Base-by-base conservation (phyloP, 2,329 filamentous ascomycete genomes). In the Myriosclerotinia scirpicola region DNA sequence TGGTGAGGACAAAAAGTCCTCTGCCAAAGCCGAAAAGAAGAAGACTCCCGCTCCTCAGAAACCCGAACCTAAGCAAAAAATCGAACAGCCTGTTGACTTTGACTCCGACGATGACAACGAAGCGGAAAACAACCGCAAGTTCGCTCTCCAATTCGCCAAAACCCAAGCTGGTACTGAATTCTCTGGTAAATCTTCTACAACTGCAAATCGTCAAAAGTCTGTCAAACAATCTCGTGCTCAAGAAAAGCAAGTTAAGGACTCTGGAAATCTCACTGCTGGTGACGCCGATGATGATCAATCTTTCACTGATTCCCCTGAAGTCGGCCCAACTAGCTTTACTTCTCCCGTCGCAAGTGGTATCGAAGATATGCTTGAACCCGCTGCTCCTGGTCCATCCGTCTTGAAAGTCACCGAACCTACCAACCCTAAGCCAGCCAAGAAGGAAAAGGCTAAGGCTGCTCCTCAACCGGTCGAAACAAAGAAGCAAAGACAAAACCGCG, bases 401-500 rank as follows among this genome's bases (percentile, higher is more conserved):
- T 82, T 97, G 69, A 91, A 91, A 69, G 82, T 98, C 70, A 95
- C 90, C 65, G 87, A 88, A 76, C 85, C 79, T 74, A 84, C 79
- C 76, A 87, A 83, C 80, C 80, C 81, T 26, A 69, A 78, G 44
- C 78, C 84, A 76, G 85, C 89, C 79, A 81, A 85, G 69, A 88
- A 88, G 79, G 80, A 83, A 70, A 87, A 87, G 79, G 82, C 85
- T 73, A 80, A 82, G 71, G 68, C 76, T 63, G 81, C 83, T 52
- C 82, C 85, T 70, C 87, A 91, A 77, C 84, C 85, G 59, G 85
- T 84, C 22, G 91, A 97, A 82, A 90, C 90, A 26, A 97, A 97
- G 89, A 97, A 97, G 83, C 92, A 96, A 81, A 89, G 93, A 68
- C 93, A 97, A 82, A 95, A 97, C 81, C 87, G 89, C 72, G 87